phyloP scores from a whole-genome alignment of 495 filamentous ascomycete species.

The Xylaria cubensis region DNA sequence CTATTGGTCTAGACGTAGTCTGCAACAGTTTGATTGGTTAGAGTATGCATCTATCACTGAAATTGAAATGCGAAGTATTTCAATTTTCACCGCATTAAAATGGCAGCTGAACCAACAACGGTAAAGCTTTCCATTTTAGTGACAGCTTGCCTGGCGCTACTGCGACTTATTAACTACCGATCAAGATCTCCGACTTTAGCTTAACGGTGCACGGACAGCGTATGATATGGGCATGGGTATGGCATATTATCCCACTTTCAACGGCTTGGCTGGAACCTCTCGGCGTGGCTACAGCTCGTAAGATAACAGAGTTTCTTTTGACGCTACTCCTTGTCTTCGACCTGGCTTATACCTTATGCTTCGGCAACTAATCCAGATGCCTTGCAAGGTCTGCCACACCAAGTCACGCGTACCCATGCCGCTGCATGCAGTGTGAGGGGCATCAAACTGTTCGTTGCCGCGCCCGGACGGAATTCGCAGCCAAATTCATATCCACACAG shows the following conservation, averaged over 20 bases:
- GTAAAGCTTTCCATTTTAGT: too few species aligned
- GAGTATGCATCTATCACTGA: too few species aligned
- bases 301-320: neutral
- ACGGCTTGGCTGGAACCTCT: constrained; percentile 12
- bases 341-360: neutral
- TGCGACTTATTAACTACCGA: too few species aligned
- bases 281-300: constrained; percentile 4
- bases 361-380: neutral
- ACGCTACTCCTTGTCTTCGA: neutral
- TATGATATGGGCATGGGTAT: neutral
- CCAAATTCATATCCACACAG: neutral
- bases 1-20: too few species aligned
- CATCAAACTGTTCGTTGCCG: neutral
- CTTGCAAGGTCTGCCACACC: too few species aligned
- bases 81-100: too few species aligned
- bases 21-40: too few species aligned
- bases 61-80: too few species aligned
- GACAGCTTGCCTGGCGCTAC: too few species aligned
- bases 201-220: neutral
- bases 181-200: neutral
- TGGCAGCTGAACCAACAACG: too few species aligned
- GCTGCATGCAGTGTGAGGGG: neutral
- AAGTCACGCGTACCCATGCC: neutral
- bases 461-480: neutral
- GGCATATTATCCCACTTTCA: neutral